Evolutionary conservation across 148 eudicot genomes (phyloP).

Genomic region (Chenopodium formosanum): DNA sequence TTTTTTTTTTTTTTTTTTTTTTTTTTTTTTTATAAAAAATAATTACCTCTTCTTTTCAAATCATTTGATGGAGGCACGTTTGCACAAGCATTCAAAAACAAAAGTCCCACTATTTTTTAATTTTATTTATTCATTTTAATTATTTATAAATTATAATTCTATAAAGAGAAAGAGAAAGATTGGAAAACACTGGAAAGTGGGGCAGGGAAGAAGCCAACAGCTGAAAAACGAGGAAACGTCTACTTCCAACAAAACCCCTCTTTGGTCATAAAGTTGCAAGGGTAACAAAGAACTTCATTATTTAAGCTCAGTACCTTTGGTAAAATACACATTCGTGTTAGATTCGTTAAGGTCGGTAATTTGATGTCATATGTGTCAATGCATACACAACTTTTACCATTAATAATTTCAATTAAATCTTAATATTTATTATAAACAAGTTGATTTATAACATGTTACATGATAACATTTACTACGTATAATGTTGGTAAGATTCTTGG

Average conservation of each 20-base stretch:
- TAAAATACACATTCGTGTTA: too few species aligned
- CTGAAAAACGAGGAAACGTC: constrained; percentile 55
- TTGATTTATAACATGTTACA: too few species aligned
- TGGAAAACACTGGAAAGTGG: constrained; percentile 31
- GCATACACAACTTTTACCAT: too few species aligned
- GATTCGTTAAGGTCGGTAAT: too few species aligned
- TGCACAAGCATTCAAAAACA: constrained; percentile 6
- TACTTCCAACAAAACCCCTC: constrained; percentile 31
- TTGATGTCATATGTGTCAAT: too few species aligned
- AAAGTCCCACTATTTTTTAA: background rate
- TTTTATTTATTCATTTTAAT: background rate
- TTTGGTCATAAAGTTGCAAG: constrained; percentile 1
- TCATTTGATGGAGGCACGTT: constrained; percentile 32
- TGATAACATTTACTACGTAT: too few species aligned
- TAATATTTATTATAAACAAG: too few species aligned
- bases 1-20: background rate
- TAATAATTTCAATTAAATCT: too few species aligned
- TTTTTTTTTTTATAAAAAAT: background rate
- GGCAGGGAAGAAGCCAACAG: constrained; percentile 29
- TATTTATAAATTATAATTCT: too few species aligned
- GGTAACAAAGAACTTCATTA: background rate
- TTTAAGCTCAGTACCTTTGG: background rate
- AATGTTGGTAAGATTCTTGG: too few species aligned
- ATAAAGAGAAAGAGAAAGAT: constrained; percentile 6
- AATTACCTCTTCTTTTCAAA: constrained; percentile 23